Percentiles rank a stretch among this genome's conserved stretches.
Conservation (phyloP, 306 rosid species). For the Glycine soja region DNA sequence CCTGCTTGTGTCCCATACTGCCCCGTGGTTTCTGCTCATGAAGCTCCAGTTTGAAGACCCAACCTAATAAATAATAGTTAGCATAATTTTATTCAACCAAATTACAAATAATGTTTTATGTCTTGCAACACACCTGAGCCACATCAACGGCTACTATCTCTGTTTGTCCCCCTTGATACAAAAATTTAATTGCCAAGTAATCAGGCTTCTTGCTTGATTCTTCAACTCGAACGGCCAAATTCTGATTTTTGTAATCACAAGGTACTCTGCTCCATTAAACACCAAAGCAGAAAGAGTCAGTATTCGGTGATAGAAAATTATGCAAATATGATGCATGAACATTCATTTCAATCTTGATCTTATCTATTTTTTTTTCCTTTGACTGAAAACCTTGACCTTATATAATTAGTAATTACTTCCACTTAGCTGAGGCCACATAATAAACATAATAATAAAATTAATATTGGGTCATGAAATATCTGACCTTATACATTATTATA, state of each 20-base stretch:
- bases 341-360: background rate
- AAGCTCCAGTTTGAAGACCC: conserved; percentile 74
- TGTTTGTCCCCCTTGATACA: conserved; percentile 97
- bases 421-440: background rate
- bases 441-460: conserved; percentile 10
- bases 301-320: background rate
- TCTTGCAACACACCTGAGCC: conserved; percentile 66
- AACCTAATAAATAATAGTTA: conserved; percentile 48
- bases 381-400: no score
- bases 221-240: conserved; percentile 78
- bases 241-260: conserved; percentile 69
- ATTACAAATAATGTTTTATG: background rate
- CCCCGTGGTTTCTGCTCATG: conserved; percentile 72
- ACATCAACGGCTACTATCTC: conserved; percentile 84
- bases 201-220: conserved; percentile 81
- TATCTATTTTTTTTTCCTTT: background rate
- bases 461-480: conserved; percentile 7
- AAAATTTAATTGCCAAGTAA: conserved; percentile 68
- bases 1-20: conserved; percentile 81
- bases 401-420: background rate
- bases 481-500: conserved; percentile 24
- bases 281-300: background rate
- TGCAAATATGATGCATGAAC: background rate
- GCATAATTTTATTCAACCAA: background rate
- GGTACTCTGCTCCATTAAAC: conserved; percentile 64